Evolutionary conservation across 1,284 basidiomycete species (phyloP).

Genomic region (Pisolithus thermaeus): DNA sequence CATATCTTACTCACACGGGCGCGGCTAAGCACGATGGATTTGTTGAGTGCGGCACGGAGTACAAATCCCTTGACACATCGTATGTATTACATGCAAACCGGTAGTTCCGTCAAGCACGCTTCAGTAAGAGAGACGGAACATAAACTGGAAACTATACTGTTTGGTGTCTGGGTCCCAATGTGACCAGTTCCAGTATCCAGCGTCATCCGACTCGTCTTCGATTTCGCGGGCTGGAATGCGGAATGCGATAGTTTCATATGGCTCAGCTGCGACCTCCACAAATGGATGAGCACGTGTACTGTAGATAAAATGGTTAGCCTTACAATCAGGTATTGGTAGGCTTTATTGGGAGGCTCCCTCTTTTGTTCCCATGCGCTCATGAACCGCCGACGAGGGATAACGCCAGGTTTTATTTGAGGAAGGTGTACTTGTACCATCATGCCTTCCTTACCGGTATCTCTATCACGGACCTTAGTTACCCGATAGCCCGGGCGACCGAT

Average conservation of each 20-base stretch:
- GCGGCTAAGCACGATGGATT: slow-evolving; percentile 29
- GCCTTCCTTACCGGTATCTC: slow-evolving; percentile 77
- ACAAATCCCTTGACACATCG: no score
- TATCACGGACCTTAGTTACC: slow-evolving; percentile 84
- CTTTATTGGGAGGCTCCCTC: slow-evolving; percentile 90
- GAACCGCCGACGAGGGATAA: slow-evolving; percentile 85
- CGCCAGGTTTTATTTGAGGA: slow-evolving; percentile 87
- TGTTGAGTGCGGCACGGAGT: slow-evolving; percentile 26
- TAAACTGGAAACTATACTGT: slow-evolving; percentile 93
- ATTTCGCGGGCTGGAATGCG: slow-evolving; percentile 96
- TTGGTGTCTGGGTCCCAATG: slow-evolving; percentile 97
- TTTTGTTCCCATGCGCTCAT: slow-evolving; percentile 99
- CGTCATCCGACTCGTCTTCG: slow-evolving; percentile 88
- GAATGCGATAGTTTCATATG: slow-evolving; percentile 98
- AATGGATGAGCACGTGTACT: slow-evolving; percentile 9
- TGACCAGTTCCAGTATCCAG: slow-evolving; percentile 91
- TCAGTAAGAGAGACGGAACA: slow-evolving; percentile 63
- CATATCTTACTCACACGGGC: slow-evolving; percentile 35
- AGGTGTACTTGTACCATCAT: slow-evolving; percentile 97
- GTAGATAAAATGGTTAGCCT: slow-evolving; percentile 30
- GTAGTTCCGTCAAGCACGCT: neutral
- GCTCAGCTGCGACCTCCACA: slow-evolving; percentile 89
- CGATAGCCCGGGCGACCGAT: slow-evolving; percentile 95
- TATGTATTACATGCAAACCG: slow-evolving; percentile 16
- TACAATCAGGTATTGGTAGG: slow-evolving; percentile 95